Evolutionary conservation across 2,329 filamentous ascomycete species (phyloP), one percentile per base, ranked within the genome.

Genomic region (Hirsutella rhossiliensis): DNA sequence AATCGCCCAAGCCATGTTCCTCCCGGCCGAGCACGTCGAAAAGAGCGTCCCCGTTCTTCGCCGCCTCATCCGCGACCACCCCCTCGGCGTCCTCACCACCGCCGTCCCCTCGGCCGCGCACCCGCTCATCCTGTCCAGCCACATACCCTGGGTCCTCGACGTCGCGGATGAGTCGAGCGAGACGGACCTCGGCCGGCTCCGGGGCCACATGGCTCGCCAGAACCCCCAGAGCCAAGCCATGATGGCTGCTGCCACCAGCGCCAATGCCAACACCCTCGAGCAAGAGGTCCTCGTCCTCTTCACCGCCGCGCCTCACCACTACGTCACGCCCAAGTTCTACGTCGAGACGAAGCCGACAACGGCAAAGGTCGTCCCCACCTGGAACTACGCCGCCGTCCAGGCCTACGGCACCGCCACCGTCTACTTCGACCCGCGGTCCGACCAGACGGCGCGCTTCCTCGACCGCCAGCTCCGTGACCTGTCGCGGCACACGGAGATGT

Each of bases 301-400:
- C 66, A 82, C 68, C 39, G 67, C 66, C 0, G 64, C 71, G 0
- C 56, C 66, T 1, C 72, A 83, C 32, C 76, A 80, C 59, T 84
- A 84, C 51, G 72, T 84, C 5, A 82, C 80, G 0, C 78, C 80
- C 1, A 79, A 81, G 47, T 84, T 83, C 60, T 84, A 84, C 62
- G 67, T 62, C 11, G 69, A 78, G 50, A 83, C 80, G 1, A 84
- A 84, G 55, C 80, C 78, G 0, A 56, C 53, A 0, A 78, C 72
- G 0, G 80, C 71, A 11, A 84, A 84, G 51, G 80, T 83, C 0
- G 48, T 50, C 7, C 79, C 79, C 1, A 85, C 80, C 0, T 84
- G 80, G 81, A 79, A 85, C 57, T 85, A 84, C 52, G 66, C 76
- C 0, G 78, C 80, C 0, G 79, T 71, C 0, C 77, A 84, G 58